phyloP scores from a whole-genome alignment of 116 monocot species.

The Trichopus zeylanicus region DNA sequence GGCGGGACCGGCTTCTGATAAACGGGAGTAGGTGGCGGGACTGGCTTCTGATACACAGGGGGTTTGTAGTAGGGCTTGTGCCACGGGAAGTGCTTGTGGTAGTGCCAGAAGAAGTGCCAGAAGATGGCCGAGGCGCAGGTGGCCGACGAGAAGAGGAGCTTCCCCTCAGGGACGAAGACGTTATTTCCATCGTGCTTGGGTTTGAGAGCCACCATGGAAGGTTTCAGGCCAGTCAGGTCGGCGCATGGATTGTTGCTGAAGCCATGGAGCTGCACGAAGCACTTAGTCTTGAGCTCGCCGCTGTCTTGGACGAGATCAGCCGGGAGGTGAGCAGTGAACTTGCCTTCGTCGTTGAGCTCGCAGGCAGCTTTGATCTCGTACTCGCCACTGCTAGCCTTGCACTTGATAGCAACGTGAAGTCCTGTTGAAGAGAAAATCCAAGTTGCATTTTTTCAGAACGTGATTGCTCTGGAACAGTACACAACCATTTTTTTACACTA shows the following conservation, averaged over 20 bases:
- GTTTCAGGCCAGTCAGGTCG: conserved; percentile 4
- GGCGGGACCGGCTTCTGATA: too few relatives aligned
- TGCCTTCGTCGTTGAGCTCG: conserved; percentile 36
- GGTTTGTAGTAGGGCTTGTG: conserved; percentile 9
- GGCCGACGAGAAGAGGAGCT: conserved; percentile 35
- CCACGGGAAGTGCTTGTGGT: conserved; percentile 6
- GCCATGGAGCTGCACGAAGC: conserved; percentile 47
- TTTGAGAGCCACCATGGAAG: conserved; percentile 16
- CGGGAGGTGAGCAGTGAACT: conserved; percentile 42
- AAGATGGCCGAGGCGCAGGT: conserved; percentile 36
- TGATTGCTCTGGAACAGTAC: too few relatives aligned
- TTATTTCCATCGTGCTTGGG: conserved; percentile 12
- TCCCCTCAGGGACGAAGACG: conserved; percentile 19
- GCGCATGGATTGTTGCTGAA: conserved; percentile 36
- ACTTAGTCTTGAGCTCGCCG: conserved; percentile 26
- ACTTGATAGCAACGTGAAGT: conserved; percentile 50
- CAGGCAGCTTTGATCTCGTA: conserved; percentile 27
- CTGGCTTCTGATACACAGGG: too few relatives aligned
- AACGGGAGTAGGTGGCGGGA: too few relatives aligned
- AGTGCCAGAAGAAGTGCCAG: conserved; percentile 15
- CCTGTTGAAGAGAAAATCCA: conserved; percentile 22
- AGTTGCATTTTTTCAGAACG: too few relatives aligned
- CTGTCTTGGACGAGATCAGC: conserved; percentile 13
- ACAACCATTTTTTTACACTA: too few relatives aligned
- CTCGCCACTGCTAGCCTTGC: conserved; percentile 30